Evolutionary conservation across 1,284 basidiomycete species (phyloP), one percentile per base, ranked within the genome.

Genomic region (Marasmius fiardii): DNA sequence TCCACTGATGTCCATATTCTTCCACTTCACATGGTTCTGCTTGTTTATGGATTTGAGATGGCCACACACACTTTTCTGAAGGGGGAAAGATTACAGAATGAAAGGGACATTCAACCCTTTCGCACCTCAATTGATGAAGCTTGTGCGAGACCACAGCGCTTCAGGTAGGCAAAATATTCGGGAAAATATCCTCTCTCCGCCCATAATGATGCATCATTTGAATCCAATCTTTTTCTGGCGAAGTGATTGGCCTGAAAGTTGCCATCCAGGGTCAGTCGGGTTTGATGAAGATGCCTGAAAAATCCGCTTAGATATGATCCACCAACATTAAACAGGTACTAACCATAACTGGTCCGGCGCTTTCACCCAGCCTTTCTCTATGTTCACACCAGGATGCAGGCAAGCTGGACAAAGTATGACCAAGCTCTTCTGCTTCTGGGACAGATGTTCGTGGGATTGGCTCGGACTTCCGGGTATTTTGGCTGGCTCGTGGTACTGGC

Each of bases 211-310:
- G n/a, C 39, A n/a, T 41, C 39, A n/a, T 41, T 41, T 16, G 11
- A 7, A 20, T 41, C 39, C 7, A 2, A 7, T 1, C n/a, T 26
- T 7, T 49, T 49, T 16, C 4, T 41, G 5, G 47, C 47, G 6
- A 33, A 31, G n/a, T 49, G 47, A 49, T 49, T 31, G 26, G 47
- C 47, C 14, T 49, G 47, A 33, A 28, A 49, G 26, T 49, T 49
- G 12, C 47, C 47, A 31, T 49, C 47, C 14, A 49, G 18, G 1
- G 47, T 49, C 24, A 49, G 26, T 4, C 47, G 2, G 4, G 47
- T 49, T 49, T 49, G 47, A 33, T 49, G 16, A 1, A 49, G 47
- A 33, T 49, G 47, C 18, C 47, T 49, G 11, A 11, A 28, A 35
- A 16, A 14, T 39, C 37, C 37, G 16, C 5, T 39, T 4, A 14